Evolutionary conservation across 208 protist species (phyloP).

Genomic region (Wallacemonas sp.): DNA sequence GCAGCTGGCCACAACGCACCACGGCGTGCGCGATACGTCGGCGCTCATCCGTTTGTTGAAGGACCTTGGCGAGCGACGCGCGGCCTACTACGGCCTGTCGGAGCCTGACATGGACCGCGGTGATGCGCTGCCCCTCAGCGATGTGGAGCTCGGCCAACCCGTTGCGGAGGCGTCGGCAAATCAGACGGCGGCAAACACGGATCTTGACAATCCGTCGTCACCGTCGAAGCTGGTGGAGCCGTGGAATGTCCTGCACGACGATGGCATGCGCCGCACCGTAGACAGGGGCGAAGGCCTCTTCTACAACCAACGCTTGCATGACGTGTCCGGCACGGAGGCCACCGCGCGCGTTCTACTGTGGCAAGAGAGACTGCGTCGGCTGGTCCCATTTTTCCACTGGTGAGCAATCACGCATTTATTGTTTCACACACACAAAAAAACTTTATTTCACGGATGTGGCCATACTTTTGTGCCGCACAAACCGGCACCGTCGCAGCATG

Average conservation of each 20-base stretch:
- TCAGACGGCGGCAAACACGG: not conserved
- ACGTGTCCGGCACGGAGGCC: conserved; percentile 46
- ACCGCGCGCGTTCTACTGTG: not conserved
- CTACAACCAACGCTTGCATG: conserved; percentile 71
- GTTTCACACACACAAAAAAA: no score
- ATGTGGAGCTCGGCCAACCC: not conserved
- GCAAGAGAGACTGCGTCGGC: not conserved
- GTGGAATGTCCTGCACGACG: conserved; percentile 40
- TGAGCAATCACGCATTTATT: no score
- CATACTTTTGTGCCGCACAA: no score
- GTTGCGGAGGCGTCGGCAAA: not conserved
- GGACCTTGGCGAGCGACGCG: conserved; percentile 17
- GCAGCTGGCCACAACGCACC: not conserved
- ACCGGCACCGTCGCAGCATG: no score
- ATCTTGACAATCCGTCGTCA: not conserved
- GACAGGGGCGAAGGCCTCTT: conserved; percentile 57
- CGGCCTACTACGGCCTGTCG: conserved; percentile 21
- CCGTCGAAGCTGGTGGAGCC: conserved; percentile 56
- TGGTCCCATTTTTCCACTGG: not conserved
- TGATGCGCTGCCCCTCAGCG: not conserved
- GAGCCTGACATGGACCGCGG: no score
- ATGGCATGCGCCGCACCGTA: conserved; percentile 20
- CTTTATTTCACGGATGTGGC: no score
- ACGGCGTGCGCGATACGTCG: not conserved
- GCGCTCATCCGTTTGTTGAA: conserved; percentile 17